Evolutionary conservation across 2,329 filamentous ascomycete species (phyloP).

Genomic region (Talaromyces sp.): DNA sequence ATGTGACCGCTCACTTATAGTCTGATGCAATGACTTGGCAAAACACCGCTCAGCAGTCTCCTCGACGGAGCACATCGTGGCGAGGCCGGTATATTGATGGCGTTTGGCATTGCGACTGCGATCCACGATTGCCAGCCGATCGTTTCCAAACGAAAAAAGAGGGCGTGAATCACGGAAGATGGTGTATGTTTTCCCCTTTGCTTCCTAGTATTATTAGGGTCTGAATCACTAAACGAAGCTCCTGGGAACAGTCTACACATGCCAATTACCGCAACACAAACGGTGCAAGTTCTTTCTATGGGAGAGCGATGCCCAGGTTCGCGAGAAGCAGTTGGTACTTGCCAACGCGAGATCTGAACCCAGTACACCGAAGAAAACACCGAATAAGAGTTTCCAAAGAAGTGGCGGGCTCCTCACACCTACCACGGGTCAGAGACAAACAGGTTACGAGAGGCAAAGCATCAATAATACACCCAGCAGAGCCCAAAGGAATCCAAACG

Average conservation of each 20-base stretch:
- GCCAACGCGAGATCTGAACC: conserved; percentile 47
- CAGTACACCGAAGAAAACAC: conserved; percentile 19
- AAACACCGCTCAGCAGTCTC: conserved; percentile 1
- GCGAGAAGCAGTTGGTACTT: conserved; percentile 47
- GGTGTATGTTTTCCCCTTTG: conserved; percentile 36
- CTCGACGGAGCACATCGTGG: conserved; percentile 12
- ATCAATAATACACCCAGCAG: conserved; percentile 1
- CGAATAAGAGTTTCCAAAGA: conserved; percentile 13
- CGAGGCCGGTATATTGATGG: conserved; percentile 39
- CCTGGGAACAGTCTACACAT: conserved; percentile 46
- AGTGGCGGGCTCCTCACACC: conserved; percentile 28
- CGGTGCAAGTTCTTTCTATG: conserved; percentile 59
- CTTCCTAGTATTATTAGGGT: not conserved
- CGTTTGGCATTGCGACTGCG: conserved; percentile 53
- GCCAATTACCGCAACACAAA: conserved; percentile 44
- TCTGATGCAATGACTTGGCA: conserved; percentile 1
- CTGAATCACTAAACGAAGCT: not conserved
- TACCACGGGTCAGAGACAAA: conserved; percentile 19
- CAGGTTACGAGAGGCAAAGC: not conserved
- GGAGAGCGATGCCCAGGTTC: conserved; percentile 52
- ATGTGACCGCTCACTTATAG: not conserved
- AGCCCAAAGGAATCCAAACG: not conserved
- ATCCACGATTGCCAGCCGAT: conserved; percentile 47
- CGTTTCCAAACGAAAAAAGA: conserved; percentile 55
- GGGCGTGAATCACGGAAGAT: conserved; percentile 50